A percentile compares a stretch with the other conserved stretches of the same genome.
These are phyloP conservation scores for Nothophytophthora sp. DNA, from an alignment of 352 stramenopile species.

Conservation along the genomic window DNA sequence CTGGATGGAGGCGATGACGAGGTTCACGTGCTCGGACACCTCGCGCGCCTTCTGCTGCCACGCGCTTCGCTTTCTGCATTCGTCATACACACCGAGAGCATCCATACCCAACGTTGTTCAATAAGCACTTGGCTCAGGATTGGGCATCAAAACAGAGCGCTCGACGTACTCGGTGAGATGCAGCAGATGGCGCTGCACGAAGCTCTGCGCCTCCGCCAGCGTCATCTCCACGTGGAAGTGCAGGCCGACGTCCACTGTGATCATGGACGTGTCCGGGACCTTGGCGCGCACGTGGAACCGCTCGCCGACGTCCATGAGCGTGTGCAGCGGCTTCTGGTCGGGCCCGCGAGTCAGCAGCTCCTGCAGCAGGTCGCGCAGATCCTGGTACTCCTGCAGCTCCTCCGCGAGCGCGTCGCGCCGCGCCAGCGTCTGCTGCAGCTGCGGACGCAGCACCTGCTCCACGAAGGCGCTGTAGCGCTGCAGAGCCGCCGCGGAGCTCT, in stretches of 20 bases:
- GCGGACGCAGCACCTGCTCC: slow-evolving; percentile 67
- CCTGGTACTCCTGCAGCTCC: slow-evolving; percentile 70
- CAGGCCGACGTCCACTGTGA: slow-evolving; percentile 72
- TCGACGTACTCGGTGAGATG: slow-evolving; percentile 48
- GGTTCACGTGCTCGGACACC: slow-evolving; percentile 72
- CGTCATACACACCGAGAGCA: background rate
- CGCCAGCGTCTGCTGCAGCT: slow-evolving; percentile 60
- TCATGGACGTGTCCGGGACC: slow-evolving; percentile 50
- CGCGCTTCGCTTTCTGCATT: slow-evolving; percentile 58
- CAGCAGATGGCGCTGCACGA: slow-evolving; percentile 54
- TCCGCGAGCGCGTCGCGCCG: slow-evolving; percentile 45
- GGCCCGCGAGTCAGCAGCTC: slow-evolving; percentile 20
- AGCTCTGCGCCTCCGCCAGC: slow-evolving; percentile 50
- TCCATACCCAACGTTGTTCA: background rate
- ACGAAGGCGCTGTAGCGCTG: slow-evolving; percentile 70
- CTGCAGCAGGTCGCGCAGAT: slow-evolving; percentile 49
- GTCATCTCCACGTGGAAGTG: slow-evolving; percentile 85
- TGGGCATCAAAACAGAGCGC: background rate
- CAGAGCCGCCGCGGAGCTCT: slow-evolving; percentile 32
- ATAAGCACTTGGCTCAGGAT: background rate
- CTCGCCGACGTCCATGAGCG: slow-evolving; percentile 73
- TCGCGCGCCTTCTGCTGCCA: slow-evolving; percentile 76
- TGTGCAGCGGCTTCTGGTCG: slow-evolving; percentile 24
- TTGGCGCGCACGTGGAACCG: slow-evolving; percentile 78
- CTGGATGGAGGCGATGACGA: slow-evolving; percentile 75